A percentile compares a stretch with the other conserved stretches of the same genome.
phyloP scores from a whole-genome alignment of 2,329 filamentous ascomycete genomes.

The Colletotrichum cuscutae region DNA sequence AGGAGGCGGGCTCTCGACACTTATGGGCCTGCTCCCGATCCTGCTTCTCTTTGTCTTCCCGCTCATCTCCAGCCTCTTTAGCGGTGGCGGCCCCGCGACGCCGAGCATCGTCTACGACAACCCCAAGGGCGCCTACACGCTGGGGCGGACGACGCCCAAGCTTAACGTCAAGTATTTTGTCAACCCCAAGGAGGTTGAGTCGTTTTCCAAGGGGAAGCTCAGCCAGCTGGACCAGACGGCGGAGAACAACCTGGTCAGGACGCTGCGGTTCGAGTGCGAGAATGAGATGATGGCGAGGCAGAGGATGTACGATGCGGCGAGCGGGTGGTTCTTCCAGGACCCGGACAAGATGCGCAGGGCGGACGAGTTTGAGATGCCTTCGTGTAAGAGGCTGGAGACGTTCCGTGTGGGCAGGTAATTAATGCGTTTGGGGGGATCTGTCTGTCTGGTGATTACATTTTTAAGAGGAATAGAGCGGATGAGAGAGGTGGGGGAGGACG shows the following conservation, averaged over 20 bases:
- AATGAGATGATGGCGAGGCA: conserved; percentile 74
- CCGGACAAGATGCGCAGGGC: conserved; percentile 82
- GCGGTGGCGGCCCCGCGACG: conserved; percentile 62
- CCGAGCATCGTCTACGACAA: conserved; percentile 83
- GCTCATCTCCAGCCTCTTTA: conserved; percentile 83
- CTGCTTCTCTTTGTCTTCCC: conserved; percentile 90
- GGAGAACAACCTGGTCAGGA: conserved; percentile 77
- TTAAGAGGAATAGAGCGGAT: background rate
- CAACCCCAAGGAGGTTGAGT: conserved; percentile 79
- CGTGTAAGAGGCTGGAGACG: conserved; percentile 62
- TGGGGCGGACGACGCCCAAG: conserved; percentile 75
- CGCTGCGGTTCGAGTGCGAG: conserved; percentile 78
- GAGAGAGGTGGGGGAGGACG: background rate
- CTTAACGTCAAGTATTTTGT: conserved; percentile 86
- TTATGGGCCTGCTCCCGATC: conserved; percentile 86
- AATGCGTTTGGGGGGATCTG: background rate
- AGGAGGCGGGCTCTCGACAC: conserved; percentile 63
- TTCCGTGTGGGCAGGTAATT: conserved; percentile 45
- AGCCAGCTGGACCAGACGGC: conserved; percentile 80
- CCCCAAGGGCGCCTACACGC: conserved; percentile 76
- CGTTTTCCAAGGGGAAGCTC: conserved; percentile 76
- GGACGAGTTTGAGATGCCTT: conserved; percentile 59
- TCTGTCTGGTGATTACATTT: too few species aligned
- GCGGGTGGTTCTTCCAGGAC: conserved; percentile 89
- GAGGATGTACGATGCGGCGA: conserved; percentile 78